Conservation (phyloP, 1,284 basidiomycete species). For the Malassezia equina region DNA sequence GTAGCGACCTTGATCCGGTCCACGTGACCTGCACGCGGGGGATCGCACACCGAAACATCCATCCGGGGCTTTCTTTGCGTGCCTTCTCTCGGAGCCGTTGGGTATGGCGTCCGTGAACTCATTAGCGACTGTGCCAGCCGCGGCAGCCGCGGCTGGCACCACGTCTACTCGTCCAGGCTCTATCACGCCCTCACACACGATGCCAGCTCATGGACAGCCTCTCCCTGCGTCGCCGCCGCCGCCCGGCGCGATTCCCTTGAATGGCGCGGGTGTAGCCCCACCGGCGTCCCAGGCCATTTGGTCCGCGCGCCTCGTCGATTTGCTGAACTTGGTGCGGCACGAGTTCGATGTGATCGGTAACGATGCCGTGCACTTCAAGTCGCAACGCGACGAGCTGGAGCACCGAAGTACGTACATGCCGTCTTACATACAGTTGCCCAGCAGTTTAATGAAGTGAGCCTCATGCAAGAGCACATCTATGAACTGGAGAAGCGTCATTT, state of each 20-base stretch:
- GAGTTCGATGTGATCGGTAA: constrained; percentile 72
- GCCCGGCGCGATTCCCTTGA: constrained; percentile 2
- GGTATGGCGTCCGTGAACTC: constrained; percentile 15
- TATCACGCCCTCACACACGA: constrained; percentile 3
- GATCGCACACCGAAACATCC: background rate
- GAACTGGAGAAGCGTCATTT: constrained; percentile 66
- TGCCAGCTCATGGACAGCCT: background rate
- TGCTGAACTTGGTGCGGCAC: constrained; percentile 69
- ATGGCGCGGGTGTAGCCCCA: background rate
- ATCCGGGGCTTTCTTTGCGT: background rate
- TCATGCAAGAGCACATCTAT: constrained; percentile 56
- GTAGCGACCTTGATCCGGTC: background rate
- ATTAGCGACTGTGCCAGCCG: constrained; percentile 8
- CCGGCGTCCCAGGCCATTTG: constrained; percentile 12
- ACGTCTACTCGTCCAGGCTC: constrained; percentile 1
- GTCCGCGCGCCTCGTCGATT: constrained; percentile 58
- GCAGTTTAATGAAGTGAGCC: constrained; percentile 34
- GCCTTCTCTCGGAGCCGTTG: background rate
- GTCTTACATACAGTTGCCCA: constrained; percentile 22
- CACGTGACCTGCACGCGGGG: background rate
- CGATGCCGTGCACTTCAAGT: constrained; percentile 62
- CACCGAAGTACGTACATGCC: constrained; percentile 58
- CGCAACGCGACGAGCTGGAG: constrained; percentile 81
- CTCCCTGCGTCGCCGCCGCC: constrained; percentile 5
- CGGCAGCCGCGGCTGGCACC: background rate